These are phyloP conservation scores for Adansonia digitata DNA, from an alignment of 345 rosid genomes.

Conservation along the genomic window DNA sequence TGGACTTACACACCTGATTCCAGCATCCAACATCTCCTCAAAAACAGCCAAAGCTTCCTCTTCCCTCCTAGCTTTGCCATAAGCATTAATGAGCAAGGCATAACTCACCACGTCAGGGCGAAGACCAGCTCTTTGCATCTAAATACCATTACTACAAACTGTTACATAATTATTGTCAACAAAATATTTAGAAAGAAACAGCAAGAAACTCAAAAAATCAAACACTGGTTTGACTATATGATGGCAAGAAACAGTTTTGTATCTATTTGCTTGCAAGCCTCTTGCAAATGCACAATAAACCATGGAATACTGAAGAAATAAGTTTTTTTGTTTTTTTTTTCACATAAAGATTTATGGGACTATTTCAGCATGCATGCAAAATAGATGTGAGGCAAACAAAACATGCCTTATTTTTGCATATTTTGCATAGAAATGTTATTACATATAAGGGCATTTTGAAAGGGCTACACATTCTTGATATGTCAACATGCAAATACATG, in stretches of 20 bases:
- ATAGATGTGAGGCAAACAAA: not conserved
- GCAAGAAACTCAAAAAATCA: not conserved
- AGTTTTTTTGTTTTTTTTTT: not conserved
- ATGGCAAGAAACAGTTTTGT: not conserved
- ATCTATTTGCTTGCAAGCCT: not conserved
- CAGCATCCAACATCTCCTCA: slow-evolving; percentile 96
- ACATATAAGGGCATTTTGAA: not conserved
- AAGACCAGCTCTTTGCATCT: slow-evolving; percentile 95
- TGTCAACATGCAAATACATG: not conserved
- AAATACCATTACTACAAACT: slow-evolving; percentile 3
- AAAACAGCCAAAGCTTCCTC: slow-evolving; percentile 97
- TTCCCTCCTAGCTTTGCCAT: slow-evolving; percentile 93
- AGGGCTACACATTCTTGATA: not conserved
- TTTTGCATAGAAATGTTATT: not conserved
- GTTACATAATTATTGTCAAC: not conserved
- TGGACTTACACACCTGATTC: slow-evolving; percentile 58
- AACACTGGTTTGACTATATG: not conserved
- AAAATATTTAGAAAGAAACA: not conserved
- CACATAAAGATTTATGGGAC: not conserved
- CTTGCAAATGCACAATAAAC: not conserved
- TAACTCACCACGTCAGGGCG: slow-evolving; percentile 89
- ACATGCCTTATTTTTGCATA: not conserved
- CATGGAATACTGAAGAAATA: not conserved
- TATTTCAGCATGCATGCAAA: not conserved
- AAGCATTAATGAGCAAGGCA: slow-evolving; percentile 84